phyloP scores from a whole-genome alignment of 306 rosid species.

The Cajanus cajan region DNA sequence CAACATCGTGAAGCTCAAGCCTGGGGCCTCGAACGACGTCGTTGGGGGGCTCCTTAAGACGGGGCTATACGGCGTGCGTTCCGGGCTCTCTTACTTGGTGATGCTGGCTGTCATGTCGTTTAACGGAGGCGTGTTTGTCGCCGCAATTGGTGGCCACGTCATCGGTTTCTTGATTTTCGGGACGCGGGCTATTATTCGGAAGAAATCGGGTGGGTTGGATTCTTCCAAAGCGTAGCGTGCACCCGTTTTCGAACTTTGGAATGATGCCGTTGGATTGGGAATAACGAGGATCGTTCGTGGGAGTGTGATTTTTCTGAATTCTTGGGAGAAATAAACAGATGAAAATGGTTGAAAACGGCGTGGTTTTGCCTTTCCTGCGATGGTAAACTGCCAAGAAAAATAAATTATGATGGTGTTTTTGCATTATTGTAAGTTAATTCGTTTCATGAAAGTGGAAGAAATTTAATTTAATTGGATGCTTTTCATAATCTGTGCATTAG shows the following conservation, averaged over 20 bases:
- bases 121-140: slow-evolving; percentile 65
- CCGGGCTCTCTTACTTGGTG: slow-evolving; percentile 54
- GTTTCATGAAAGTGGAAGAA: not conserved
- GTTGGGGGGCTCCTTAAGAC: slow-evolving; percentile 36
- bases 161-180: slow-evolving; percentile 42
- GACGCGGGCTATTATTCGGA: slow-evolving; percentile 11
- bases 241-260: not conserved
- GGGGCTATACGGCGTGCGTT: slow-evolving; percentile 48
- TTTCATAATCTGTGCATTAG: not conserved
- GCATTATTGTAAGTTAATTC: not conserved
- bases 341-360: not conserved
- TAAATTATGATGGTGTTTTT: not conserved
- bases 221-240: not conserved
- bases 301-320: not conserved
- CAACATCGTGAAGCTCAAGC: slow-evolving; percentile 42
- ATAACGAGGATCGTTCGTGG: not conserved
- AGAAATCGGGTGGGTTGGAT: slow-evolving; percentile 25
- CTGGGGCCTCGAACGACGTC: slow-evolving; percentile 24
- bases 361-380: not conserved
- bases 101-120: slow-evolving; percentile 77
- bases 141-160: slow-evolving; percentile 58
- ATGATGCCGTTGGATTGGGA: not conserved
- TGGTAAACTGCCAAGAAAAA: not conserved
- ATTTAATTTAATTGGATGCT: not conserved
- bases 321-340: not conserved